These are phyloP conservation scores for Saccharomyces hybrid DNA, from an alignment of 1,139 yeast genomes.

Conservation along the genomic window DNA sequence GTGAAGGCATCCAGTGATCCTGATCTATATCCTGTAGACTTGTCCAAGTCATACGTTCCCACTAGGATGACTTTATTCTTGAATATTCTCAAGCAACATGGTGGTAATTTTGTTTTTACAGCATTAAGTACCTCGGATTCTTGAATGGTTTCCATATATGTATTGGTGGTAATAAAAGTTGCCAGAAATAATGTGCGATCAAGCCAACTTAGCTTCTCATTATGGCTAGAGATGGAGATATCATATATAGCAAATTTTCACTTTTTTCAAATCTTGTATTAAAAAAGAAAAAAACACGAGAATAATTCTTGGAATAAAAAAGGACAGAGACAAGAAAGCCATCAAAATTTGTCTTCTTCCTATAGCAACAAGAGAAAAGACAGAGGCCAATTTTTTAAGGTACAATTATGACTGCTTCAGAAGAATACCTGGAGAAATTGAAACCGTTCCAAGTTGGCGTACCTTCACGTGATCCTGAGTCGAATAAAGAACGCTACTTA, in stretches of 20 bases:
- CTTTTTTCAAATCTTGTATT: background rate
- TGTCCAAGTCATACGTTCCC: conserved; percentile 74
- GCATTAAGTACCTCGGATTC: conserved; percentile 15
- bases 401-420: conserved; percentile 16
- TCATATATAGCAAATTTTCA: background rate
- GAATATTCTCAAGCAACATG: conserved; percentile 67
- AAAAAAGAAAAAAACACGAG: background rate
- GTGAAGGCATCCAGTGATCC: conserved; percentile 69
- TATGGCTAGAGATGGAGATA: no score
- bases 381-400: background rate
- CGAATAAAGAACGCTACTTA: conserved; percentile 38
- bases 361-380: background rate
- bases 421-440: conserved; percentile 25
- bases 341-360: background rate
- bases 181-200: background rate
- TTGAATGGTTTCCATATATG: background rate
- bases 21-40: conserved; percentile 48
- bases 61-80: conserved; percentile 45
- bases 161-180: background rate
- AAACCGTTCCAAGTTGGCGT: conserved; percentile 28
- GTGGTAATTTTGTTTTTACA: conserved; percentile 54
- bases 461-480: conserved; percentile 19
- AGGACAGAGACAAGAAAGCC: background rate
- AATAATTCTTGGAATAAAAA: background rate
- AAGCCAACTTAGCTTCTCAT: no score